Evolutionary conservation across 2,329 filamentous ascomycete genomes (phyloP).

Genomic region (Raffaelea deltoideospora): DNA sequence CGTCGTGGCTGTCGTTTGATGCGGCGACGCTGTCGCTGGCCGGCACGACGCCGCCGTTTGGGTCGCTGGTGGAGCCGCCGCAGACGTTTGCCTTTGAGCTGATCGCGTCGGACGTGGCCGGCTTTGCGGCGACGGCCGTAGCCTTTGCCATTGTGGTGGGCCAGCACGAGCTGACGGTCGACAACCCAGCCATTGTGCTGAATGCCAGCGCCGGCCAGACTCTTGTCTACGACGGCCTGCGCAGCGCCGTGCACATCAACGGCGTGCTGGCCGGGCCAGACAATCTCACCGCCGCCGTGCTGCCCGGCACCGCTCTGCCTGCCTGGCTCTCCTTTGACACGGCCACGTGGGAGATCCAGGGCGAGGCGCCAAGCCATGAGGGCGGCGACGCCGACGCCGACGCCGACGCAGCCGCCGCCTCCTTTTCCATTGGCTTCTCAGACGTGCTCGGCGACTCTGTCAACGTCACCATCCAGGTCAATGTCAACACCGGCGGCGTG

Average conservation of each 20-base stretch:
- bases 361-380: constrained; percentile 54
- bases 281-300: constrained; percentile 27
- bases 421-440: constrained; percentile 43
- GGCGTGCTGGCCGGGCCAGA: constrained; percentile 27
- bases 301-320: constrained; percentile 37
- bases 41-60: constrained; percentile 52
- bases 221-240: constrained; percentile 37
- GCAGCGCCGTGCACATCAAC: constrained; percentile 40
- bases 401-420: constrained; percentile 22
- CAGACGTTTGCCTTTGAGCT: constrained; percentile 59
- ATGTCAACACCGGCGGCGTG: constrained; percentile 12
- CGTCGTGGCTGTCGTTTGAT: constrained; percentile 74
- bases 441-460: constrained; percentile 47
- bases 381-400: constrained; percentile 23
- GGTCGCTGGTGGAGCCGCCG: constrained; percentile 48
- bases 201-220: constrained; percentile 38
- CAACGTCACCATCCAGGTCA: constrained; percentile 32
- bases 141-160: constrained; percentile 60
- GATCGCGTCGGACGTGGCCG: constrained; percentile 65
- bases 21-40: constrained; percentile 46
- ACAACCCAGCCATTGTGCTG: constrained; percentile 37
- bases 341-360: constrained; percentile 44
- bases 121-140: constrained; percentile 53
- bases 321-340: constrained; percentile 56
- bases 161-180: constrained; percentile 52